These are phyloP conservation scores for Chimonanthus praecox DNA, from an alignment of 164 flowering plant species.

Conservation along the genomic window DNA sequence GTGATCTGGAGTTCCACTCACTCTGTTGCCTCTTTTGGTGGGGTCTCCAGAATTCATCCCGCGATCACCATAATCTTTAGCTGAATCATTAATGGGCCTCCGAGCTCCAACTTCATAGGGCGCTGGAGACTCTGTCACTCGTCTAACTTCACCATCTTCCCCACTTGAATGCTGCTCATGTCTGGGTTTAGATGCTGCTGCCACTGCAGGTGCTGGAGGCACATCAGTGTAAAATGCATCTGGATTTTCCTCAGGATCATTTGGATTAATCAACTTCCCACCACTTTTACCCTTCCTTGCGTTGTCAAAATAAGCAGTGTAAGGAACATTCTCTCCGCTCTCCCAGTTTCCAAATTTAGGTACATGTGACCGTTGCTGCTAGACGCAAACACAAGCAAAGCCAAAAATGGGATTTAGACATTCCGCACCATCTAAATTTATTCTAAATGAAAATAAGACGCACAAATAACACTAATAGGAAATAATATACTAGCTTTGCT, in stretches of 20 bases:
- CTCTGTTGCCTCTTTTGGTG: constrained; percentile 12
- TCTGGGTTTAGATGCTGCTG: constrained; percentile 17
- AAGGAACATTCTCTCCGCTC: constrained; percentile 59
- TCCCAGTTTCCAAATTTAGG: constrained; percentile 93
- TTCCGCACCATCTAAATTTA: too few relatives aligned
- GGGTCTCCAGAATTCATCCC: constrained; percentile 7
- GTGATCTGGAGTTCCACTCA: constrained; percentile 30
- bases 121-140: constrained; percentile 24
- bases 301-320: constrained; percentile 79
- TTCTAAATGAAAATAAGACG: too few relatives aligned
- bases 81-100: constrained; percentile 17
- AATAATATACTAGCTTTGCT: too few relatives aligned
- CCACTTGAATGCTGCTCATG: constrained; percentile 29
- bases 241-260: constrained; percentile 70
- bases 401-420: not conserved
- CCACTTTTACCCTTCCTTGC: constrained; percentile 51
- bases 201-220: constrained; percentile 16
- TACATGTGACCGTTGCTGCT: constrained; percentile 58
- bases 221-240: constrained; percentile 26
- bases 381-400: constrained; percentile 3
- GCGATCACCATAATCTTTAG: not conserved
- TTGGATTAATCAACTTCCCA: constrained; percentile 60
- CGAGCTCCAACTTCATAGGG: constrained; percentile 14
- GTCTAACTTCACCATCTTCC: constrained; percentile 40
- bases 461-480: too few relatives aligned